Base-by-base conservation (phyloP, 345 rosid species). In the Aquilaria malaccensis region DNA sequence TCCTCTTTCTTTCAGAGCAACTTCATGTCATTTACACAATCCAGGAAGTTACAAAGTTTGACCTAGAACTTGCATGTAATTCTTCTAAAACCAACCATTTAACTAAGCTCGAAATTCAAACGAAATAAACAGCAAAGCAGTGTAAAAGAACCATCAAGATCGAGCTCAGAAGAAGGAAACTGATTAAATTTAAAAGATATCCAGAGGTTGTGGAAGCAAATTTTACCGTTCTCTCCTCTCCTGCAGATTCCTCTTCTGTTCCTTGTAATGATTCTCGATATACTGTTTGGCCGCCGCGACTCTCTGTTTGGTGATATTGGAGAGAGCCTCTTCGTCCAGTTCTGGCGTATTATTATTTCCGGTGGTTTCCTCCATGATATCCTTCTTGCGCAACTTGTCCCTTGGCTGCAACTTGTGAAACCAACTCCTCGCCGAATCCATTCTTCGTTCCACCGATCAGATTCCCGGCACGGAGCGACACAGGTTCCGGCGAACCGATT, bases 361-460 rank as follows among this genome's bases (percentile, higher is more conserved):
- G 43, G 43, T 9, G 43, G 43, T 4, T 4, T 37, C 43, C 43
- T 37, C 43, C 43, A 37, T 37, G 43, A 37, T 9, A 37, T 37
- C 43, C 43, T 37, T 37, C 43, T 37, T 37, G 54, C 79, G 65
- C 50, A 81, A 37, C 70, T 77, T 86, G 2, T 86, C 93, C 56
- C 87, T 52, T 47, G 81, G 85, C 31, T 87, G 95, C 51, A 83
- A 64, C 76, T 85, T 85, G 58, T 73, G 85, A 58, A 88, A 64
- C 96, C 96, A 88, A 77, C 87, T 85, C 74, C 85, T 74, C 10
- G 92, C 92, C 30, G 96, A 81, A 79, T 83, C 92, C 96, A 88
- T 87, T 43, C 41, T 56, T 52, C 64, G 9, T 37, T 37, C 43
- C 43, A 37, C 43, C 43, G 43, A 37, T 37, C 7, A 37, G 43